Evolutionary conservation across 306 rosid genomes (phyloP).

Genomic region (Lupinus albus): DNA sequence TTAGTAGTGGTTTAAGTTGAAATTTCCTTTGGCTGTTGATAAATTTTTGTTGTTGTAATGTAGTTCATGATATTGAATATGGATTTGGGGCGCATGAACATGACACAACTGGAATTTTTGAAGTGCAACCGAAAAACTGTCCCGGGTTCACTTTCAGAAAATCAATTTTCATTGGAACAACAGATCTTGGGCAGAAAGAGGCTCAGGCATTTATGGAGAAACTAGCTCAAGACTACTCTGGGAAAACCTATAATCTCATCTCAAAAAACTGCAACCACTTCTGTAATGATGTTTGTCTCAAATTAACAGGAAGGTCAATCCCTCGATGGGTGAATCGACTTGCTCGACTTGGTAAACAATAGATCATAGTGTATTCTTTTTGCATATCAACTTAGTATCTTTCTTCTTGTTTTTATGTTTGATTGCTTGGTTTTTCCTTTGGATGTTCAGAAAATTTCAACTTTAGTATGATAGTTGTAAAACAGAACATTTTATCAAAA

Average conservation of each 20-base stretch:
- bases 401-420: neutral
- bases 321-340: constrained; percentile 98
- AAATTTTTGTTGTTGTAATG: constrained; percentile 38
- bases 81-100: constrained; percentile 97
- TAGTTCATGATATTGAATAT: constrained; percentile 88
- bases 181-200: constrained; percentile 70
- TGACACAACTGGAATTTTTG: constrained; percentile 78
- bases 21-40: neutral
- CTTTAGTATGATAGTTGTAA: neutral
- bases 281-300: constrained; percentile 71
- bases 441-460: neutral
- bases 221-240: constrained; percentile 73
- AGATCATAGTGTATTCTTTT: neutral
- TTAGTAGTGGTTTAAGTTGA: neutral
- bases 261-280: constrained; percentile 95
- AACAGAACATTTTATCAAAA: neutral
- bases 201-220: constrained; percentile 76
- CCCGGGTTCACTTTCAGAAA: constrained; percentile 95
- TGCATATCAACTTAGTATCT: neutral
- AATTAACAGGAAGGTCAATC: constrained; percentile 66
- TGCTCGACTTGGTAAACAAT: constrained; percentile 80
- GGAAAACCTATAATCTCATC: constrained; percentile 85
- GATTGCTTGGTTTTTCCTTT: neutral
- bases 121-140: constrained; percentile 83
- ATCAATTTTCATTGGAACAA: constrained; percentile 76